phyloP scores from a whole-genome alignment of 2,329 filamentous ascomycete species.

The Phaeosphaeria sp. region DNA sequence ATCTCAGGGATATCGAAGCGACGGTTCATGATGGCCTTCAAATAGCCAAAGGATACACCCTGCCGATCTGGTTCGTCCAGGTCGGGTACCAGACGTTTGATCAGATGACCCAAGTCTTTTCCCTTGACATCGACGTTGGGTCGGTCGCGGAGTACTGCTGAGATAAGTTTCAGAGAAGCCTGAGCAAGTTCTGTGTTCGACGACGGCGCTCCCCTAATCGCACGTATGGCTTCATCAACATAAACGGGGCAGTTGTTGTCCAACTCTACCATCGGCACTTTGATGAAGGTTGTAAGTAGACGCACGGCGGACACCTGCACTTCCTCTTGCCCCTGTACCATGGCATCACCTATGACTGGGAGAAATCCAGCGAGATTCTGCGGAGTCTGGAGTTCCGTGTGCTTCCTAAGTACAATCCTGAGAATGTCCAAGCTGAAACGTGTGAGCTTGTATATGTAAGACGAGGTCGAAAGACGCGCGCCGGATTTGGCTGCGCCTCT shows the following conservation, averaged over 20 bases:
- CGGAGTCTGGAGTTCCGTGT: constrained; percentile 79
- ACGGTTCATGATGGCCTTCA: constrained; percentile 84
- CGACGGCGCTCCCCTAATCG: constrained; percentile 76
- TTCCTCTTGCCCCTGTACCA: constrained; percentile 86
- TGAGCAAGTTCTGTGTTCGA: constrained; percentile 86
- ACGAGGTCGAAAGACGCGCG: constrained; percentile 73
- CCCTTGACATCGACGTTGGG: constrained; percentile 79
- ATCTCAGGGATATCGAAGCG: constrained; percentile 85
- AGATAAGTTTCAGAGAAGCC: constrained; percentile 85
- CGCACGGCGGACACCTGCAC: constrained; percentile 88
- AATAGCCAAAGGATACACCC: constrained; percentile 92
- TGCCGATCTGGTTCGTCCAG: constrained; percentile 92
- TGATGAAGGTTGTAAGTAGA: constrained; percentile 83
- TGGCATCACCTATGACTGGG: constrained; percentile 84
- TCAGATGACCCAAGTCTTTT: constrained; percentile 79
- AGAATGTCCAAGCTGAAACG: constrained; percentile 89
- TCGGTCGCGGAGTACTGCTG: constrained; percentile 82
- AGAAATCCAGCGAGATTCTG: constrained; percentile 85
- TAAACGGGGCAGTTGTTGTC: constrained; percentile 78
- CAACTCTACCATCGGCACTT: constrained; percentile 75
- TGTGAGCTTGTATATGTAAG: constrained; percentile 85
- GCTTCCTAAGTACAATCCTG: constrained; percentile 83
- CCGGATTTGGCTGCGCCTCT: constrained; percentile 77
- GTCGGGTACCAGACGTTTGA: constrained; percentile 83
- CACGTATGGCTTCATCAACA: constrained; percentile 81